Conservation (phyloP, 2,329 filamentous ascomycete genomes). For the Rugonectria rugulosa region DNA sequence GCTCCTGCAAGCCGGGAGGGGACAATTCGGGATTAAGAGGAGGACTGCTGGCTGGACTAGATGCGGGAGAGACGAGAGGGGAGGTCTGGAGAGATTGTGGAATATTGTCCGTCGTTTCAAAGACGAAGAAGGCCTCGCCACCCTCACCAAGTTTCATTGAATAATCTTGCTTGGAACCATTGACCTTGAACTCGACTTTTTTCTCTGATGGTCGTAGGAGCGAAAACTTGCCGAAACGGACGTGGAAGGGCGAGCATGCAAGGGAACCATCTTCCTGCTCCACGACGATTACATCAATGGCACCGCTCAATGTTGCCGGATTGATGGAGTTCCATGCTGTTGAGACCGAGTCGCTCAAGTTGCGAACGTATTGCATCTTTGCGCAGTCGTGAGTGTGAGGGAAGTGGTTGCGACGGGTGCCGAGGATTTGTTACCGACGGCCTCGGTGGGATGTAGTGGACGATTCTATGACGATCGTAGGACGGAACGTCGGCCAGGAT, state of each 20-base stretch:
- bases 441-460: not conserved
- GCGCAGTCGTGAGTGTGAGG: constrained; percentile 2
- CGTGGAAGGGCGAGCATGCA: constrained; percentile 95
- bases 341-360: constrained; percentile 92
- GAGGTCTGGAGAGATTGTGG: constrained; percentile 95
- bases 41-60: constrained; percentile 87
- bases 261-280: constrained; percentile 92
- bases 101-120: constrained; percentile 91
- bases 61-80: constrained; percentile 87
- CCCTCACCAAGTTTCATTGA: constrained; percentile 98
- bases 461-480: constrained; percentile 8
- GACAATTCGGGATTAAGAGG: constrained; percentile 57
- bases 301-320: constrained; percentile 93
- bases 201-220: constrained; percentile 94
- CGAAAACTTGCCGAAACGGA: constrained; percentile 98
- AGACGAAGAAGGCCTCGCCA: constrained; percentile 98
- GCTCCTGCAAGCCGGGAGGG: constrained; percentile 63
- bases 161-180: constrained; percentile 89
- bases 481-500: constrained; percentile 7
- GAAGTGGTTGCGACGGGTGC: not conserved
- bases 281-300: constrained; percentile 98
- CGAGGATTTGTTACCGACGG: not conserved
- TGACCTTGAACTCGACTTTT: constrained; percentile 98
- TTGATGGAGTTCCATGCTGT: constrained; percentile 99
- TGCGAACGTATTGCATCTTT: constrained; percentile 96